Evolutionary conservation across 2,329 filamentous ascomycete species (phyloP), one percentile per base, ranked within the genome.

Genomic region (Helminthosporium solani): DNA sequence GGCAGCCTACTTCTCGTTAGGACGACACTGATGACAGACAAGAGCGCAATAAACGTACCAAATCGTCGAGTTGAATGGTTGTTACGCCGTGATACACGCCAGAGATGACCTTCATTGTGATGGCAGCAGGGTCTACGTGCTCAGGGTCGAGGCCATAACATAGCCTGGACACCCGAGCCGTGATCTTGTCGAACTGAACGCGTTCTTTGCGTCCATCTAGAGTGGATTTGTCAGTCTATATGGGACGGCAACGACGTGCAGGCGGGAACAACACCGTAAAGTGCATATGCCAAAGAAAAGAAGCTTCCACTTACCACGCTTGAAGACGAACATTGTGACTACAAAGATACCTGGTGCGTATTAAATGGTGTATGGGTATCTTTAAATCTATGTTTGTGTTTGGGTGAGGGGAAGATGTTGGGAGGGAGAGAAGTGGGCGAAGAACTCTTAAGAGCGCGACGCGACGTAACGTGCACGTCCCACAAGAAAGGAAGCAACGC

Each of bases 141-240:
- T 88, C 92, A 40, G 88, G 83, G 70, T 99, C 94, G 48, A 99
- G 86, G 58, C 92, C 92, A 74, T 99, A 99, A 82, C 94, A 99
- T 68, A 99, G 81, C 67, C 94, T 85, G 37, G 94, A 97, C 60
- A 99, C 94, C 75, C 94, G 90, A 65, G 94, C 94, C 67, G 94
- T 97, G 83, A 99, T 99, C 80, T 99, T 99, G 82, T 99, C 94
- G 79, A 99, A 99, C 74, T 99, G 94, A 57, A 99, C 94, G 74
- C 94, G 94, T 82, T 99, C 94, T 80, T 97, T 96, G 80, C 94
- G 94, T 77, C 92, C 92, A 82, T 99, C 94, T 97, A 62, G 14
- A 40, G 46, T 40, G 42, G 20, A 39, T 46, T 42, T 45, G 55
- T 69, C 54, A 69, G 64, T 49, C n/a, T n/a, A n/a, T n/a, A n/a